Evolutionary conservation across 805 yeast species (phyloP).

Genomic region (Wickerhamomyces silvicola): DNA sequence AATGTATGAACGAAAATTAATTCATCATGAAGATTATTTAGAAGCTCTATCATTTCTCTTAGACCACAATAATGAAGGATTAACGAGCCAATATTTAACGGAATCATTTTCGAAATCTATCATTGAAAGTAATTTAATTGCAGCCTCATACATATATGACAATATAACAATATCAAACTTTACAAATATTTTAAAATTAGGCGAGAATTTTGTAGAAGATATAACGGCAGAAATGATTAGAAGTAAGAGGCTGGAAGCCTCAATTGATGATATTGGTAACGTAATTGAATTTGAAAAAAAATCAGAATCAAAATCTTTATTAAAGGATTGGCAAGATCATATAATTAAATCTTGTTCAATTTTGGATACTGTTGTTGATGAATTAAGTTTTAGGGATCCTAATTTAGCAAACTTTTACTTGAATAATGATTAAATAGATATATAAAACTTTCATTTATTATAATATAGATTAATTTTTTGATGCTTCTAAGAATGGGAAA

Average conservation of each 20-base stretch:
- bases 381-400: background rate
- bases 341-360: conserved; percentile 15
- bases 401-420: background rate
- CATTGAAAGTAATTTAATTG: conserved; percentile 15
- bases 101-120: conserved; percentile 5
- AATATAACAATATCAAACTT: conserved; percentile 11
- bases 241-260: conserved; percentile 10
- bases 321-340: conserved; percentile 19
- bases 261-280: conserved; percentile 19
- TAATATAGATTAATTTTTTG: no score
- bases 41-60: conserved; percentile 1
- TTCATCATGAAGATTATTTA: conserved; percentile 11
- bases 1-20: conserved; percentile 7
- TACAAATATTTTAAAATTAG: conserved; percentile 7
- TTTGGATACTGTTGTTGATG: conserved; percentile 15
- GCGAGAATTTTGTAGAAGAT: conserved; percentile 4
- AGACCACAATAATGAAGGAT: conserved; percentile 1
- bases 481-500: no score
- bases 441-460: no score
- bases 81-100: conserved; percentile 3
- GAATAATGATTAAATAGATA: background rate
- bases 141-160: conserved; percentile 10
- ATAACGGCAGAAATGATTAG: conserved; percentile 15
- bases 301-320: background rate
- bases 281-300: conserved; percentile 10